Conservation (phyloP, 2,329 filamentous ascomycete species). For the Ophiostoma perfectum region DNA sequence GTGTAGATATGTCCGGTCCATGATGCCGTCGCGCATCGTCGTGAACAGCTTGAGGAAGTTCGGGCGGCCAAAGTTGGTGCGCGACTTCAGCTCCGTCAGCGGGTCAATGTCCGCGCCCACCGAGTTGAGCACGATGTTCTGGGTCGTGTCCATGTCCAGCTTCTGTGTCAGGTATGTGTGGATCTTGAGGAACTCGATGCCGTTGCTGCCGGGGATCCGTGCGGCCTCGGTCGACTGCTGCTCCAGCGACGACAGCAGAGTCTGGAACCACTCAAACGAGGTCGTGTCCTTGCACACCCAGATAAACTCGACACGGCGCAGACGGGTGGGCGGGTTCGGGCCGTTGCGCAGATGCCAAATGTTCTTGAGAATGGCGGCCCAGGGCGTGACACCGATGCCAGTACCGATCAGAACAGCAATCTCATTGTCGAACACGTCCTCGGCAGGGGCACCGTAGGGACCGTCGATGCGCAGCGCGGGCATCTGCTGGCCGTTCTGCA, state of each 20-base stretch:
- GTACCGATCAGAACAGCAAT: slow-evolving; percentile 81
- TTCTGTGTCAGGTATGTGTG: slow-evolving; percentile 96
- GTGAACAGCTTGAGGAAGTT: slow-evolving; percentile 77
- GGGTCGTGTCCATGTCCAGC: slow-evolving; percentile 82
- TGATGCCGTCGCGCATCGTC: slow-evolving; percentile 81
- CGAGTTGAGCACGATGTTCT: slow-evolving; percentile 95
- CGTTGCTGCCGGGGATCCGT: slow-evolving; percentile 60
- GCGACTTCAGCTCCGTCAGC: slow-evolving; percentile 79
- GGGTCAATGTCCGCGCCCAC: slow-evolving; percentile 85
- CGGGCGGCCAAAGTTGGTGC: slow-evolving; percentile 92
- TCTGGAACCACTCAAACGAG: slow-evolving; percentile 99
- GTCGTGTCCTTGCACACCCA: slow-evolving; percentile 96
- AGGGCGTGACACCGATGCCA: slow-evolving; percentile 81
- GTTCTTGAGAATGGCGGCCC: slow-evolving; percentile 87
- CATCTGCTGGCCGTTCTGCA: slow-evolving; percentile 91
- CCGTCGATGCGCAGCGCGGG: slow-evolving; percentile 85
- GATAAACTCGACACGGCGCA: slow-evolving; percentile 95
- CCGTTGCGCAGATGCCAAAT: slow-evolving; percentile 94
- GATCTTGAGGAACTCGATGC: slow-evolving; percentile 86
- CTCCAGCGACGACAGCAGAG: slow-evolving; percentile 83
- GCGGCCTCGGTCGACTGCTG: slow-evolving; percentile 70
- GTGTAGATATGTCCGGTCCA: slow-evolving; percentile 77
- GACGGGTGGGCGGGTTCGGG: slow-evolving; percentile 80
- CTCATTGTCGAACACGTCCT: slow-evolving; percentile 94
- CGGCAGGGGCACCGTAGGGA: slow-evolving; percentile 91